These are phyloP conservation scores for Multifurca ochricompacta DNA, from an alignment of 768 basidiomycete species.

Conservation along the genomic window DNA sequence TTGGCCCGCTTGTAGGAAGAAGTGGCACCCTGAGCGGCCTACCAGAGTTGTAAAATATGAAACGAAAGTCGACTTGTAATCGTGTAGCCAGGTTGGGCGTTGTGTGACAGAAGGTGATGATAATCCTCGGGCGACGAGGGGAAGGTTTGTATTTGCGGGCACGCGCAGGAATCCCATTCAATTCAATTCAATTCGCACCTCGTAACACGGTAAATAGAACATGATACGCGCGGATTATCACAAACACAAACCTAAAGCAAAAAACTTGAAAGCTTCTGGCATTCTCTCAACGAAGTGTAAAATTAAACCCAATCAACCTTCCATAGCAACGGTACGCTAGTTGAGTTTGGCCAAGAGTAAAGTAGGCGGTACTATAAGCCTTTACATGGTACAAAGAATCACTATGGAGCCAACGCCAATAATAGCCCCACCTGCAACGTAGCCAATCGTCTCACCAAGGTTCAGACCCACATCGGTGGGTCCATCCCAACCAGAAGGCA, in stretches of 20 bases:
- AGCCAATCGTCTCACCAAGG: conserved; percentile 35
- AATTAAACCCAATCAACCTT: not conserved
- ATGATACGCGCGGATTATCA: no score
- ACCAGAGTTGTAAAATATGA: conserved; percentile 8
- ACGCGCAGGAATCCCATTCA: no score
- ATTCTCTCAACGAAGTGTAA: not conserved
- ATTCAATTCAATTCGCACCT: no score
- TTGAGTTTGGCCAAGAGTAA: no score
- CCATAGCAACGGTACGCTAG: not conserved
- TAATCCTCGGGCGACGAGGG: not conserved
- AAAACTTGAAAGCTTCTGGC: no score
- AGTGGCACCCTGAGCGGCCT: not conserved
- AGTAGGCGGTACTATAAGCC: not conserved
- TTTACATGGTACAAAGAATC: conserved; percentile 47
- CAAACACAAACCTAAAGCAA: no score
- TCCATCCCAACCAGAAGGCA: conserved; percentile 55
- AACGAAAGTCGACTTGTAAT: conserved; percentile 14
- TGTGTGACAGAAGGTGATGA: not conserved
- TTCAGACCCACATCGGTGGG: conserved; percentile 43
- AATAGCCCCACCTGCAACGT: conserved; percentile 36
- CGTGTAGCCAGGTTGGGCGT: conserved; percentile 4
- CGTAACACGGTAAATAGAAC: no score
- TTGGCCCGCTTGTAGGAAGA: not conserved
- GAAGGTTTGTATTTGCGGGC: not conserved
- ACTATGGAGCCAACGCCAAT: conserved; percentile 42